Conservation (phyloP, 2,329 filamentous ascomycete species). For the Hymenoscyphus repandus region DNA sequence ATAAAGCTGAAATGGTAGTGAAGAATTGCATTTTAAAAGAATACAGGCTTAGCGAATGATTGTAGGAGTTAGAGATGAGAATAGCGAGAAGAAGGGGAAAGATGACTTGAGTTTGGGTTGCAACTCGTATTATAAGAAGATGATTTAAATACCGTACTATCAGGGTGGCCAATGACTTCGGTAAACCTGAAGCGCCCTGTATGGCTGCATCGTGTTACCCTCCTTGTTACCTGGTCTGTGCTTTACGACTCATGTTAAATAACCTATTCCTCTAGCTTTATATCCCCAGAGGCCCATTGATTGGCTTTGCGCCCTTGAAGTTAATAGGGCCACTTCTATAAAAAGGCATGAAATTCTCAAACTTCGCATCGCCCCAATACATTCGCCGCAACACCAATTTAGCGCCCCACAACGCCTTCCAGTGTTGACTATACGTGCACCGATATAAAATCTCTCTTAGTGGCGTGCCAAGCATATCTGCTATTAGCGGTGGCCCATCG, state of each 20-base stretch:
- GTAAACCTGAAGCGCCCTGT: too few relatives aligned
- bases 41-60: too few relatives aligned
- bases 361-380: conserved; percentile 3
- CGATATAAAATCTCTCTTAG: conserved; percentile 3
- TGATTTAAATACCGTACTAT: too few relatives aligned
- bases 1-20: conserved; percentile 12
- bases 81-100: too few relatives aligned
- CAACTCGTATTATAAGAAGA: too few relatives aligned
- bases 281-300: conserved; percentile 1
- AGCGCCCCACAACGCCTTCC: conserved; percentile 2
- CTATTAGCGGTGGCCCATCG: not conserved
- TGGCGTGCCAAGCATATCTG: conserved; percentile 5
- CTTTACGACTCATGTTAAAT: too few relatives aligned
- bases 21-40: conserved; percentile 4
- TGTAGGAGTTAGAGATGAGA: too few relatives aligned
- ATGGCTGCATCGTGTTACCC: too few relatives aligned
- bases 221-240: too few relatives aligned
- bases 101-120: too few relatives aligned
- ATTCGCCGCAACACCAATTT: conserved; percentile 3
- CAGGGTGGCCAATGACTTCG: too few relatives aligned
- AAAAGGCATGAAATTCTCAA: conserved; percentile 2
- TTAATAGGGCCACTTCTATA: not conserved
- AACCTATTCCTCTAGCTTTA: not conserved
- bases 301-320: not conserved
- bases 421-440: conserved; percentile 5